Base-by-base conservation (phyloP, 2,329 filamentous ascomycete genomes). In the Purpureocillium lavendulum region DNA sequence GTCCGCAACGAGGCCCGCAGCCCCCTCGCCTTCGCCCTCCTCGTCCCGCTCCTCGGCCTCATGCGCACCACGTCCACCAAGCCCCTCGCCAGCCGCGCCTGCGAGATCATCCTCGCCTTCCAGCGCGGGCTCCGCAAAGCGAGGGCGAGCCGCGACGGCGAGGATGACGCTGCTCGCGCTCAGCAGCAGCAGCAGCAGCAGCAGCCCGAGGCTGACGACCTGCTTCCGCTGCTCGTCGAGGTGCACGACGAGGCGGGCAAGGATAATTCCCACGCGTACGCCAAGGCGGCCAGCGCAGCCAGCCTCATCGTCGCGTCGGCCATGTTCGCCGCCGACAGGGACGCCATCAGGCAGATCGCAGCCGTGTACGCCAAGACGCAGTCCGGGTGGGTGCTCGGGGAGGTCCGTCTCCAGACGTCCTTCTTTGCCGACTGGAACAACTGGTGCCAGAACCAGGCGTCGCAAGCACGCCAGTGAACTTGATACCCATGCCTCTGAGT, bases 61-160 rank as follows among this genome's bases (percentile, higher is more conserved):
- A 78, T 86, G 34, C 80, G 87, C 41, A 82, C 75, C n/a, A 92
- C 86, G 1, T 78, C 73, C 30, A 82, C 80, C 44, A 87, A 87
- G 61, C 74, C 86, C 39, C 75, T 95, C 4, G 75, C 82, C 1
- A 77, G 80, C 40, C 87, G 86, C 54, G 82, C 84, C 1, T 75
- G 75, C 45, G 75, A 75, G n/a, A 74, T 90, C 28, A 70, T 97
- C 31, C 73, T 80, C 44, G 72, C 78, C 42, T 87, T 86, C 55
- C 80, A 82, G 40, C 83, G 82, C 55, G 68, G 77, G 40, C 47
- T 84, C 65, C 75, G 65, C 66, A 86, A 75, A 68, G 71, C 55
- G 36, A 64, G 63, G 15, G 30, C 31, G 28, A 21, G 35, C 26
- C 28, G 33, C 15, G 31, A 42, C 12, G 55, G 66, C 42, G 61